These are phyloP conservation scores for Xylaria acuta DNA, from an alignment of 495 filamentous ascomycete genomes.

Conservation along the genomic window DNA sequence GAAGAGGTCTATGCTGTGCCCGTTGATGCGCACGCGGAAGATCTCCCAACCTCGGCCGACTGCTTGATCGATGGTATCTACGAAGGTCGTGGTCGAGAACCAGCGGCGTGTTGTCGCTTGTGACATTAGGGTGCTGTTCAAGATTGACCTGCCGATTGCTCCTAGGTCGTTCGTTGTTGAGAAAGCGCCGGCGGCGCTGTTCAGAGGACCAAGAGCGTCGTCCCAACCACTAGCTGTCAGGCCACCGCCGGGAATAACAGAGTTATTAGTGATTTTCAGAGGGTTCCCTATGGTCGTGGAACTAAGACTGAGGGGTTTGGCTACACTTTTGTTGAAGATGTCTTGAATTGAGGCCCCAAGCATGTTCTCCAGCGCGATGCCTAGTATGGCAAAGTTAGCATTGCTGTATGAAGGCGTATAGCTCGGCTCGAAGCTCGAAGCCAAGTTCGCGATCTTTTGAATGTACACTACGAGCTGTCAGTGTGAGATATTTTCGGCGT, in stretches of 20 bases:
- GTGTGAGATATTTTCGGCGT: not conserved
- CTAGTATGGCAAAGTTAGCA: constrained; percentile 13
- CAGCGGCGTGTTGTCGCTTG: constrained; percentile 50
- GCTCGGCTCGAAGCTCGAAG: constrained; percentile 1
- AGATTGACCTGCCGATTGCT: constrained; percentile 51
- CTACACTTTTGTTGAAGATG: not conserved
- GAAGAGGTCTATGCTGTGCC: constrained; percentile 41
- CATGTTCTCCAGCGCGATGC: constrained; percentile 11
- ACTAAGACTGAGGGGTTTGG: not conserved
- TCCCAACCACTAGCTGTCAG: not conserved
- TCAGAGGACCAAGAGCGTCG: not conserved
- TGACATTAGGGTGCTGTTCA: constrained; percentile 51
- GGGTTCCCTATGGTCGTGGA: constrained; percentile 10
- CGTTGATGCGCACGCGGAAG: constrained; percentile 34
- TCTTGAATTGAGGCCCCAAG: not conserved
- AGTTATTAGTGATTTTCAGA: constrained; percentile 8
- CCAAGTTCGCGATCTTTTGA: constrained; percentile 3
- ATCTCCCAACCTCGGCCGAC: constrained; percentile 46
- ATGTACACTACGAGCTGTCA: constrained; percentile 5
- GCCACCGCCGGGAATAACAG: constrained; percentile 9
- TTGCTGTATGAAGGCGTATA: constrained; percentile 12
- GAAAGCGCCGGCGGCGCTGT: constrained; percentile 39
- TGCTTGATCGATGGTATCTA: constrained; percentile 44
- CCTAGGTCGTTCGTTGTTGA: constrained; percentile 36
- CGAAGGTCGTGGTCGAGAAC: constrained; percentile 55